phyloP scores from a whole-genome alignment of 306 rosid genomes.

The Carpinus viminea region DNA sequence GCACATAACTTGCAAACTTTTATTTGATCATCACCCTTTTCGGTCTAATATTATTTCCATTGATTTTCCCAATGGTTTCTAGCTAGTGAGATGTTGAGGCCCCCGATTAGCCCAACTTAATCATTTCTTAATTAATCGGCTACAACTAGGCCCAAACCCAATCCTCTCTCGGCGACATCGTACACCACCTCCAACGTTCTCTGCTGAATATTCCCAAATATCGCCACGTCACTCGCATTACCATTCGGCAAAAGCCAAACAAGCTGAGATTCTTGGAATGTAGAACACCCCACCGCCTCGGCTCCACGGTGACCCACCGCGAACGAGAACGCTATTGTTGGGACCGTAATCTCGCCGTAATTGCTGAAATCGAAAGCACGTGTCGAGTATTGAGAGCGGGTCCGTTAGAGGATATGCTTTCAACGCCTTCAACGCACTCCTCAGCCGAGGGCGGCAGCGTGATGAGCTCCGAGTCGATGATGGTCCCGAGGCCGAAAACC shows the following conservation, averaged over 20 bases:
- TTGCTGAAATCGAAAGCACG: conserved; percentile 64
- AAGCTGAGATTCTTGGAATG: conserved; percentile 25
- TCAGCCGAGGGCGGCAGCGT: conserved; percentile 61
- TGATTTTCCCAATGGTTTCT: no score
- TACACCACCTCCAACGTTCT: neutral
- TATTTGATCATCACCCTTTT: no score
- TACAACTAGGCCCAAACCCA: conserved; percentile 5
- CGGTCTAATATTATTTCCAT: no score
- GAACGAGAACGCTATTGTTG: conserved; percentile 45
- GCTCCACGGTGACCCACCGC: conserved; percentile 30
- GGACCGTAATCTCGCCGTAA: neutral
- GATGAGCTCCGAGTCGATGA: conserved; percentile 74
- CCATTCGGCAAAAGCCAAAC: conserved; percentile 32
- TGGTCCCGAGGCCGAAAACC: conserved; percentile 41
- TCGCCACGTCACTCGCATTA: neutral
- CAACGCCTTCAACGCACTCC: conserved; percentile 45
- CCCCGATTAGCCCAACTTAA: no score
- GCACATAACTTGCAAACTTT: no score
- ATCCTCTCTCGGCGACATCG: conserved; percentile 4
- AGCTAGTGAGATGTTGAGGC: no score
- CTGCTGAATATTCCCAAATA: conserved; percentile 1
- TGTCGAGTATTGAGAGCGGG: conserved; percentile 50
- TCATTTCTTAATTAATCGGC: no score
- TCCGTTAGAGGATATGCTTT: conserved; percentile 32
- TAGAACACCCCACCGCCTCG: conserved; percentile 28